Evolutionary conservation across 139 green algal species (phyloP), one percentile per base, ranked within the genome.

Genomic region (Dunaliella sp.): DNA sequence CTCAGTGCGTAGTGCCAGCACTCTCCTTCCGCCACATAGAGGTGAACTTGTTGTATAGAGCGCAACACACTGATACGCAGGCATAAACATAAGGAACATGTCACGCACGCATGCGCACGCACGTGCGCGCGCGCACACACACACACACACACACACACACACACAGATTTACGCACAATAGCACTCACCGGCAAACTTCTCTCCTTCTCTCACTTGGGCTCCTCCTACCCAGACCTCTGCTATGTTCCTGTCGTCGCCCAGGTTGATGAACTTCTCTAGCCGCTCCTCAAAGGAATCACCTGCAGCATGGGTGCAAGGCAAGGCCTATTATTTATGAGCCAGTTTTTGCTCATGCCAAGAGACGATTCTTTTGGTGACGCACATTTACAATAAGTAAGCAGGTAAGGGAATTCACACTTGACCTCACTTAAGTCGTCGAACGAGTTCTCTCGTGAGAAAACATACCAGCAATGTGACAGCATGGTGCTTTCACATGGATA

Each of bases 231-330:
- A 94, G 65, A 94, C 92, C 72, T 90, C 78, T 21, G 83, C 7
- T 25, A 95, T 93, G 84, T 95, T 94, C 2, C 93, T 78, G 91
- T 96, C 93, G 85, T 96, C 93, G 0, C 92, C 93, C 35, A 94
- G 84, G 83, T 93, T 93, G 38, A 95, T 65, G 82, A 94, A 94
- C 85, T 95, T 93, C 82, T 95, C 90, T 24, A 95, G 84, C 81
- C 86, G 86, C 38, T 89, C 82, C 82, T 87, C 82, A n/a, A 85
- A 59, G 28, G 86, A 85, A 57, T 89, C 86, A 36, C 73, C 74
- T 85, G 81, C 48, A 65, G 16, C 7, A 7, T 26, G 48, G 7
- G 48, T 65, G 48, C 7, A 26, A 16, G 7, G 16, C 48, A 16
- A 7, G 16, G 48, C 48, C 16, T 65, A 16, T 26, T 65, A 65